Evolutionary conservation across 2,329 filamentous ascomycete species (phyloP), one percentile per base, ranked within the genome.

Genomic region (Exophiala bonariae): DNA sequence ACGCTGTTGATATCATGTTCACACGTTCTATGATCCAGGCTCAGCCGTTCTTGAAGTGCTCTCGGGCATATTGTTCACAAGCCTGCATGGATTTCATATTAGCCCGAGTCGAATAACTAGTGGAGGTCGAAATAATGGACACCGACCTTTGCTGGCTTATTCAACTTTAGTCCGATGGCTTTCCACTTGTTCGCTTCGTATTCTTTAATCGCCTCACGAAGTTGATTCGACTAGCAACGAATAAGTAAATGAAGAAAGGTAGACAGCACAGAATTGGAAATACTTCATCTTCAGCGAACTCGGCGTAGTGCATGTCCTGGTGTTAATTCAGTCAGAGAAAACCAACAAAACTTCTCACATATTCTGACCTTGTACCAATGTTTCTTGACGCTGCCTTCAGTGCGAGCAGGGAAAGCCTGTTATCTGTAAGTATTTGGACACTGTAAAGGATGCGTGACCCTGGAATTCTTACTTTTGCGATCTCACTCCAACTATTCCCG

Each of bases 121-220:
- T n/a, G n/a, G 10, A 41, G 49, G n/a, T n/a, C n/a, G n/a, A n/a
- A n/a, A n/a, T n/a, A n/a, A n/a, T n/a, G n/a, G n/a, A n/a, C 47
- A 63, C 71, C 54, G 67, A 89, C 87, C 83, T 99, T 99, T 59
- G 93, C 93, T 39, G 93, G 93, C 73, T 99, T 99, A 63, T 91
- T 90, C 60, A 99, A 89, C 71, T 97, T 97, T 67, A 89, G 85
- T 28, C 93, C 93, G 64, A 97, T 97, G 19, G 86, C 83, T 73
- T 97, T 97, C 93, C 93, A 99, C 68, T 97, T 97, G 69, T 95
- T 96, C 65, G 89, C 86, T 67, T 99, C 93, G 71, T 97, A 97
- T 66, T 99, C 93, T 72, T 96, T 96, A 73, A 99, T 99, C 22
- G 93, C 93, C 56, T 87, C 89, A 58, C 95, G 81, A 49, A 99